A percentile compares a stretch with the other conserved stretches of the same genome.
These are phyloP conservation scores for Claviceps sp. DNA, from an alignment of 2,329 filamentous ascomycete species.

Conservation along the genomic window DNA sequence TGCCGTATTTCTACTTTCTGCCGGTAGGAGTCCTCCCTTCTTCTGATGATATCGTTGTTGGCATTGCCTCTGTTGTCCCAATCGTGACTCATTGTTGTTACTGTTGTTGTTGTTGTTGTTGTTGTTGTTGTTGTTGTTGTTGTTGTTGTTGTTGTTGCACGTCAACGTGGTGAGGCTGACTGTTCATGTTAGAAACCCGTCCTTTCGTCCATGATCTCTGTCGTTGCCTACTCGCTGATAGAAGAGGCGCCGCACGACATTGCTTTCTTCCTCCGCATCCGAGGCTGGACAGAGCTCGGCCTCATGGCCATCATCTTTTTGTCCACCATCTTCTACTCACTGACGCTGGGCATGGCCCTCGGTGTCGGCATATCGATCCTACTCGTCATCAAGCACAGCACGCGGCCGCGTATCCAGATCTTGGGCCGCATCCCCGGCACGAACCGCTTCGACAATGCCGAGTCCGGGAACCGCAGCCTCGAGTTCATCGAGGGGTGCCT, in stretches of 20 bases:
- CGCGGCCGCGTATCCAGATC: conserved; percentile 89
- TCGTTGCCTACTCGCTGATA: conserved; percentile 86
- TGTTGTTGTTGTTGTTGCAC: no score
- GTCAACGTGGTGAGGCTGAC: no score
- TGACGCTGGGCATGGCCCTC: conserved; percentile 85
- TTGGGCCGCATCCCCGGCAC: conserved; percentile 78
- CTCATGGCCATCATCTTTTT: conserved; percentile 87
- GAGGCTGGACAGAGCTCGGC: conserved; percentile 71
- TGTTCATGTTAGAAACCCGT: conserved; percentile 65
- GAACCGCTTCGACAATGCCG: conserved; percentile 75
- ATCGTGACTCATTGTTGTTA: no score
- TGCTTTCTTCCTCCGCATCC: conserved; percentile 73
- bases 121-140: background rate
- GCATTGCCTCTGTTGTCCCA: no score
- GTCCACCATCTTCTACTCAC: conserved; percentile 87
- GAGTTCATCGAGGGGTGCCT: conserved; percentile 87
- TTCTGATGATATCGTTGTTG: background rate
- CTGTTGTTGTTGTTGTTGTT: background rate
- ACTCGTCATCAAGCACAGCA: conserved; percentile 80
- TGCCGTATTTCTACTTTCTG: conserved; percentile 89
- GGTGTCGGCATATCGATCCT: conserved; percentile 85
- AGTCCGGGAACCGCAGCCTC: conserved; percentile 54
- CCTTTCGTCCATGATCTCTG: conserved; percentile 83
- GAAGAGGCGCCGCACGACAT: conserved; percentile 94
- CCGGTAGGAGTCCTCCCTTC: conserved; percentile 44